Evolutionary conservation across 2,329 filamentous ascomycete species (phyloP).

Genomic region (Colletotrichum sp.): DNA sequence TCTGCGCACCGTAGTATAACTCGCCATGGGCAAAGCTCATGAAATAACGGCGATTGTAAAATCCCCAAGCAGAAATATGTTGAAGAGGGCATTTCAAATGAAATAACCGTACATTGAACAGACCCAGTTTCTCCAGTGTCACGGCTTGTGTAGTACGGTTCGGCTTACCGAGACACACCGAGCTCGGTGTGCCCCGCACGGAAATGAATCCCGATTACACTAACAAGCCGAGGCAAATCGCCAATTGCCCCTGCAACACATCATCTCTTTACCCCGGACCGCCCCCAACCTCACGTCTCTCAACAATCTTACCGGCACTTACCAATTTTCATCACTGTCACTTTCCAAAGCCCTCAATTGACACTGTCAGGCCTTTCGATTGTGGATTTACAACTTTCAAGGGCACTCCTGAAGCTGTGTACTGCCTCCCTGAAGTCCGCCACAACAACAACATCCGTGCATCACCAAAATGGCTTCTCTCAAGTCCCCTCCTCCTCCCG

Average conservation of each 20-base stretch:
- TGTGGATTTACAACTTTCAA: background rate
- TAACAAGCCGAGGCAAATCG: background rate
- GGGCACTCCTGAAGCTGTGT: background rate
- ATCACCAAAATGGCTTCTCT: background rate
- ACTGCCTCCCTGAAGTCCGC: background rate
- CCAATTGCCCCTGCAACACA: background rate
- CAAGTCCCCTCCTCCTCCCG: background rate
- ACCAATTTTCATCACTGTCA: background rate
- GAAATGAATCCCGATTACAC: background rate
- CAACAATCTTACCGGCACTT: background rate
- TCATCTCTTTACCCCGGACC: background rate
- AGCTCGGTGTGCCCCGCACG: background rate
- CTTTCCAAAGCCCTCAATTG: background rate
- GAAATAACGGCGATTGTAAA: background rate
- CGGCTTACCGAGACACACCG: background rate
- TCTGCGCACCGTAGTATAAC: background rate
- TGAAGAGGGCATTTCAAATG: too few relatives aligned
- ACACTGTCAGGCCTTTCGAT: background rate
- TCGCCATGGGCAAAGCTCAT: rapidly evolving
- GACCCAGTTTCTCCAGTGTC: too few relatives aligned
- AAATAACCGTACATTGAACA: too few relatives aligned
- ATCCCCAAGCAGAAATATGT: too few relatives aligned
- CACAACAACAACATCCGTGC: background rate
- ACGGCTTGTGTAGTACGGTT: background rate
- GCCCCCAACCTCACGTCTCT: background rate